A percentile compares a stretch with the other conserved stretches of the same genome.
Conservation (phyloP, 1,139 yeast genomes). For the Geotrichum aggregatum region DNA sequence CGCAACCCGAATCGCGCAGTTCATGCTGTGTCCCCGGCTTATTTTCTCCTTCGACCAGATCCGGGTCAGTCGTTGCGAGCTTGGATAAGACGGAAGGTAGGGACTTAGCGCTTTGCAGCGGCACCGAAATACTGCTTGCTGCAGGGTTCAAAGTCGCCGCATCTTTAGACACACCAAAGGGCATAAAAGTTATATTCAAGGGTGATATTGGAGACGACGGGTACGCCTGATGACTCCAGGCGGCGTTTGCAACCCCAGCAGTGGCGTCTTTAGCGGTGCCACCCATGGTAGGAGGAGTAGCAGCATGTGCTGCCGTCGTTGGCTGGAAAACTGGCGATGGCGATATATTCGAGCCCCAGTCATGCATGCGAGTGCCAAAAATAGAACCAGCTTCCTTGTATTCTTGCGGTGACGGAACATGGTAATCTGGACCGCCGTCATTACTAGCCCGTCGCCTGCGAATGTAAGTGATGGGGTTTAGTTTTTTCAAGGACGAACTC, state of each 20-base stretch:
- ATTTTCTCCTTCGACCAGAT: neutral
- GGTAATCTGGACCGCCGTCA: constrained; percentile 6
- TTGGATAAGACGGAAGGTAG: neutral
- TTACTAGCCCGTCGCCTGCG: constrained; percentile 18
- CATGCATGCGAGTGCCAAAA: constrained; percentile 37
- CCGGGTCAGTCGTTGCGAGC: neutral
- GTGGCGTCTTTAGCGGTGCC: too few species aligned
- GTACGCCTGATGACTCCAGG: neutral
- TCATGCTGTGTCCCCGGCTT: neutral
- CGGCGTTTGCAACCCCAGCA: neutral
- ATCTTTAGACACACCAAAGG: neutral
- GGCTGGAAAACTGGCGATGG: constrained; percentile 19
- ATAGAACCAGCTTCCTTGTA: constrained; percentile 35
- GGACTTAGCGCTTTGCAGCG: neutral
- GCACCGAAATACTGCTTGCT: neutral
- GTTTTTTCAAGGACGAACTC: constrained; percentile 28
- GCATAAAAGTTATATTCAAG: neutral
- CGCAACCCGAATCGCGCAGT: neutral
- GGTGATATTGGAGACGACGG: constrained; percentile 7
- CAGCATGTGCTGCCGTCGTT: constrained; percentile 15
- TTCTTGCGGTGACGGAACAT: constrained; percentile 21
- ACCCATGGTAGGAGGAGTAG: constrained; percentile 10
- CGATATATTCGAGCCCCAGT: constrained; percentile 32
- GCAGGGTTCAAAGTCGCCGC: neutral
- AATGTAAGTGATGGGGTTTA: constrained; percentile 30